Evolutionary conservation across 1,284 basidiomycete species (phyloP).

Genomic region (Naganishia cerealis): DNA sequence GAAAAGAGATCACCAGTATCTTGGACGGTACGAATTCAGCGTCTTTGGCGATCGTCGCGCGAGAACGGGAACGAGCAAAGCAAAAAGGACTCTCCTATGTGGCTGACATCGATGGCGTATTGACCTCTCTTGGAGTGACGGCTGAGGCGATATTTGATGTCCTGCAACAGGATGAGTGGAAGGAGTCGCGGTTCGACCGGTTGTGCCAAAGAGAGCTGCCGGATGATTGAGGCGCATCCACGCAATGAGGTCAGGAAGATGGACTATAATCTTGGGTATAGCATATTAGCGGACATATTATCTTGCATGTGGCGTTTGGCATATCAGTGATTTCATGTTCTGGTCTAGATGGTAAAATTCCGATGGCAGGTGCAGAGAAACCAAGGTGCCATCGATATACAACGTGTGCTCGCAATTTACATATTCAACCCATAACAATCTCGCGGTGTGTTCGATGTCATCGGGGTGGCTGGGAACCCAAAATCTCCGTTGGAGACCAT

Average conservation of each 20-base stretch:
- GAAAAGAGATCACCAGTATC: conserved; percentile 72
- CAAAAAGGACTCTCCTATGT: conserved; percentile 50
- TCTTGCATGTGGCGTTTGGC: not conserved
- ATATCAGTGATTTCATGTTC: not conserved
- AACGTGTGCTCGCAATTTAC: too few species aligned
- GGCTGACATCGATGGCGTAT: conserved; percentile 69
- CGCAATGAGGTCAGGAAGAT: not conserved
- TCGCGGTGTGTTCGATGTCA: too few species aligned
- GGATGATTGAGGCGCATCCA: conserved; percentile 56
- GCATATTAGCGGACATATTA: not conserved
- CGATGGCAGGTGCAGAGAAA: too few species aligned
- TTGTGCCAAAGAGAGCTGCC: conserved; percentile 82
- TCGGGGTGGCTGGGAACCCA: too few species aligned
- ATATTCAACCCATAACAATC: too few species aligned
- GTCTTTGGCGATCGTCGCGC: conserved; percentile 45
- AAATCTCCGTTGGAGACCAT: too few species aligned
- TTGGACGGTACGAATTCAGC: conserved; percentile 63
- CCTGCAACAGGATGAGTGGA: conserved; percentile 65
- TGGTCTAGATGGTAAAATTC: not conserved
- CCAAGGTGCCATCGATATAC: too few species aligned
- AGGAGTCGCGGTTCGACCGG: conserved; percentile 81
- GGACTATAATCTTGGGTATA: not conserved
- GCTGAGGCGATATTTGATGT: conserved; percentile 84
- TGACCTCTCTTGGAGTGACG: conserved; percentile 81
- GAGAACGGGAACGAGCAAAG: conserved; percentile 62